A percentile compares a stretch with the other conserved stretches of the same genome.
phyloP scores from a whole-genome alignment of 2,329 filamentous ascomycete species.

The Paecilomyces dactylethromorphus region DNA sequence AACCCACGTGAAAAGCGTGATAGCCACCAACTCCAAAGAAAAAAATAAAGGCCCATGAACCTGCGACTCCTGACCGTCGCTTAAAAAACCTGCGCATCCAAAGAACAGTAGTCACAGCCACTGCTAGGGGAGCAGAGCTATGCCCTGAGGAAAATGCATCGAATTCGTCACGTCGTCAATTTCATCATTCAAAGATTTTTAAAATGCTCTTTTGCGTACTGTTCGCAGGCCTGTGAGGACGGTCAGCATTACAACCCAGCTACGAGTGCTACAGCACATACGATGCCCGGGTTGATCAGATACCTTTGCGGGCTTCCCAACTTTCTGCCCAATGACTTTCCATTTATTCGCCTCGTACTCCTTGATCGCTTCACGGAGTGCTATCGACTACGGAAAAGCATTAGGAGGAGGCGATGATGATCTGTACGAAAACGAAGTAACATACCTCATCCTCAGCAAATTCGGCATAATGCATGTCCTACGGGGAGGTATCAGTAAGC shows the following conservation, averaged over 20 bases:
- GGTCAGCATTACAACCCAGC: constrained; percentile 13
- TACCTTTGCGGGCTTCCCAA: constrained; percentile 96
- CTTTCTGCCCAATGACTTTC: constrained; percentile 94
- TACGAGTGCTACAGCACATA: background rate
- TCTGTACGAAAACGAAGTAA: constrained; percentile 16
- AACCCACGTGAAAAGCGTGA: background rate
- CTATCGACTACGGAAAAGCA: constrained; percentile 26
- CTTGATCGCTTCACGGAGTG: constrained; percentile 85
- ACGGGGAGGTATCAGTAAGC: constrained; percentile 17
- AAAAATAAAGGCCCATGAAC: background rate
- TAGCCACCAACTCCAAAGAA: background rate
- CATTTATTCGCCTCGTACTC: constrained; percentile 99
- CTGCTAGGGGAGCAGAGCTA: background rate
- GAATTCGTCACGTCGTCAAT: constrained; percentile 29
- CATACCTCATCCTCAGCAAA: constrained; percentile 92
- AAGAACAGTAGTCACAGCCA: background rate
- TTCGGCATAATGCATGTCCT: constrained; percentile 99
- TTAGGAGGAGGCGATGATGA: constrained; percentile 1
- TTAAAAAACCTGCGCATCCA: background rate
- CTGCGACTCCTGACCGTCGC: background rate
- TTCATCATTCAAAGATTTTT: constrained; percentile 33
- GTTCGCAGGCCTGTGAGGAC: constrained; percentile 63
- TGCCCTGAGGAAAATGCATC: constrained; percentile 15
- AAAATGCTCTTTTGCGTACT: constrained; percentile 96
- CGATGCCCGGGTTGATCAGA: constrained; percentile 10